These are phyloP conservation scores for Saturnispora bothae DNA, from an alignment of 805 yeast genomes.

Conservation along the genomic window DNA sequence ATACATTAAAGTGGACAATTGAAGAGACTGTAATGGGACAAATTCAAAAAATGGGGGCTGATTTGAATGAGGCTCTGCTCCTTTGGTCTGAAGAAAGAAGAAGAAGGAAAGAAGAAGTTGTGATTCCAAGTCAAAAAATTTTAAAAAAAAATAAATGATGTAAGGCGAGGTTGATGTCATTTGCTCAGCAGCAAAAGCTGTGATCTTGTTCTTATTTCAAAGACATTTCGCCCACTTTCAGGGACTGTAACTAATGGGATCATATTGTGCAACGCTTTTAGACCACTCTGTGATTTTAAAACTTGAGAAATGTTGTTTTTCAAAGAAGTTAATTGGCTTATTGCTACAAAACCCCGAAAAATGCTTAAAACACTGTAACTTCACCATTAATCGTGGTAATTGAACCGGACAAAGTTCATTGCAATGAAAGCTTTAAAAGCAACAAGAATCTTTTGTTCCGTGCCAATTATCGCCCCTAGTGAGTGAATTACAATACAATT, in stretches of 20 bases:
- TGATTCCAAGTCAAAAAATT: constrained; percentile 4
- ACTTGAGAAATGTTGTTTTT: no score
- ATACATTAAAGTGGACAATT: neutral
- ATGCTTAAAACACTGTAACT: no score
- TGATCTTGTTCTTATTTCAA: no score
- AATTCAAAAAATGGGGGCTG: constrained; percentile 9
- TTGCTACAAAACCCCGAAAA: no score
- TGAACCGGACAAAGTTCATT: no score
- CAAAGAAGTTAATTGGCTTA: no score
- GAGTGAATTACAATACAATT: neutral
- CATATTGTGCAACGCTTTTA: no score
- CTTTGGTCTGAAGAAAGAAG: constrained; percentile 8
- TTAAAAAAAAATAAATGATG: neutral
- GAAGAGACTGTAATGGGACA: constrained; percentile 6
- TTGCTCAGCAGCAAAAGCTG: constrained; percentile 9
- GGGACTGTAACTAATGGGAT: no score
- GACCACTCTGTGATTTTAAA: no score
- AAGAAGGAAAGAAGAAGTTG: neutral
- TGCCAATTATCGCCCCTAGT: neutral
- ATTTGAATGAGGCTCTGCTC: constrained; percentile 9
- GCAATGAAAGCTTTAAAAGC: neutral
- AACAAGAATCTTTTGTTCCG: neutral
- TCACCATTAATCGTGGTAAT: no score
- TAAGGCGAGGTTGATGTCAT: constrained; percentile 5
- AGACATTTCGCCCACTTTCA: no score